Base-by-base conservation (phyloP, 768 basidiomycete species). In the Russula ochroleuca region DNA sequence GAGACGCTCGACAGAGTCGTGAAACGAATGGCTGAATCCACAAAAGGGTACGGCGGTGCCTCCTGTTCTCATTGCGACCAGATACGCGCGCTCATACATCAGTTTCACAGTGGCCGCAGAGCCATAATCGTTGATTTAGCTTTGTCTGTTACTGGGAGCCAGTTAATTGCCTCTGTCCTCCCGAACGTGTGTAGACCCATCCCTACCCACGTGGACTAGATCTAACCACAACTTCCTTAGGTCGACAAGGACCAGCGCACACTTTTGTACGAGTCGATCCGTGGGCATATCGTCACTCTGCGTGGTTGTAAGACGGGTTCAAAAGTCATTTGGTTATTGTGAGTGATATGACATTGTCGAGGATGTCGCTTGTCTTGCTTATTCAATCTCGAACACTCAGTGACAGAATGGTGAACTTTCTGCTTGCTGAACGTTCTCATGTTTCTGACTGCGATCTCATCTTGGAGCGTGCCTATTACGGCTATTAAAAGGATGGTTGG, bases 241-340 rank as follows among this genome's bases (percentile, higher is more conserved):
- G 89, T 88, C 59, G 89, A 92, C 75, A 91, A 92, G 73, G 92
- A 92, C 58, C 92, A 94, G 72, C 85, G 92, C 23, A 84, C 87
- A 3, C 73, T 86, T 63, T 78, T 94, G 40, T 93, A 92, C 69
- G 91, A 93, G 48, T 92, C 92, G 69, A 92, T 93, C 67, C 81
- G 87, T 43, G 89, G 90, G 3, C 90, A 93, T 70, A 92, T 93
- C 67, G 91, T 93, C 52, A 93, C 91, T 33, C 79, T 94, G n/a
- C 83, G 92, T 41, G 92, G 92, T 23, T 92, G 90, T 72, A 93
- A 93, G 79, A 92, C 92, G 1, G 92, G 92, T 31, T 92, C 91
- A 1, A 92, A 92, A 72, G 90, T 93, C 70, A 93, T 93, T 71
- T 94, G 92, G 92, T 80, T 94, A 55, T 94, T 94, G 81, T 83